Base-by-base conservation (phyloP, 495 filamentous ascomycete species). In the Ascodesmis nigricans region DNA sequence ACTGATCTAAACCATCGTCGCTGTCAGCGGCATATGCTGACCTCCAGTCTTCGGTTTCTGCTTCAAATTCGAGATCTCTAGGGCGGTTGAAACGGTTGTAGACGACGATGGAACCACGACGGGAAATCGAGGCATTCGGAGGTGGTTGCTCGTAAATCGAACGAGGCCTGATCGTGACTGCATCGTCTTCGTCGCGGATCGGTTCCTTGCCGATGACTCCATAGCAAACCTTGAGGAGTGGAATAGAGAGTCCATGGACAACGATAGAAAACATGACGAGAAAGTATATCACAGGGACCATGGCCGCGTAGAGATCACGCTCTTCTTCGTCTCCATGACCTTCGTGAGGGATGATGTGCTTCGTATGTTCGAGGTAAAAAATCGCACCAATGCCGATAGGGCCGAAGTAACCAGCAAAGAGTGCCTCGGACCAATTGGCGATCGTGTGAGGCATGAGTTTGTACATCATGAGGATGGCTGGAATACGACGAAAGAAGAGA, bases 361-460 rank as follows among this genome's bases (percentile, higher is more conserved):
- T 15, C 4, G 38, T 28, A 24, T 35, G 28, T 7, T 40, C 31
- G 16, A 21, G 62, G 49, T 92, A 92, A 54, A 91, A 92, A 26
- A 92, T 64, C 3, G 82, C 80, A 29, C 76, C 78, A 4, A 91
- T 78, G 11, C 83, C 82, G 39, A 95, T 84, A 7, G 81, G 83
- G 0, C 83, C 83, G 44, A 92, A 92, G 60, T 91, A 91, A 3
- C 82, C 83, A 21, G 82, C 76, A 43, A 91, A 91, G 1, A 73
- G 57, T 2, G 81, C 78, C 41, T 90, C 78, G 7, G 59, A 58
- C 7, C 67, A 45, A 25, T 75, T 65, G 39, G 82, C 72, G 33
- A 87, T 79, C 51, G 91, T 80, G 6, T 25, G 6, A 31, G 67
- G 71, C 31, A 91, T 83, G 34, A 65, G 62, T 52, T 68, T 73